Base-by-base conservation (phyloP, 2,329 filamentous ascomycete species). In the Botrytis porri region DNA sequence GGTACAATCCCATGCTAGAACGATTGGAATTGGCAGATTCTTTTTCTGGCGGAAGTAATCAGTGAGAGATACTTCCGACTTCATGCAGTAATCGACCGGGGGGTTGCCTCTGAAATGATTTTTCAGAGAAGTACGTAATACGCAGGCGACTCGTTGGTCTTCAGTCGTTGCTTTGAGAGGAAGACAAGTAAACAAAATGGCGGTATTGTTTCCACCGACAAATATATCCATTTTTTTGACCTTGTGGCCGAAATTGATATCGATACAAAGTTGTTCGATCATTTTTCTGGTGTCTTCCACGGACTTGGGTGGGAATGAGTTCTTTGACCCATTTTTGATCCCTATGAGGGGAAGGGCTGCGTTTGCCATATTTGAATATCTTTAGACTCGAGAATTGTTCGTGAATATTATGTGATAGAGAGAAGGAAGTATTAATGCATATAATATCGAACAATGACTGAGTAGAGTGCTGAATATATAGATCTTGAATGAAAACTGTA, bases 231-330 rank as follows among this genome's bases (percentile, higher is more conserved):
- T 41, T 7, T 25, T 7, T 1, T 41, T 10, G 25, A 67, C 29
- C 8, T 43, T 35, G 48, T n/a, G n/a, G 16, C 35, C 65, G 48
- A 67, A 67, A 9, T 32, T 25, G 37, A 57, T 67, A 1, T 39
- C n/a, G 10, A 22, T n/a, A 18, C 65, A 67, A 22, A 67, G 48
- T 8, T 16, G 4, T 41, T 51, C n/a, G 10, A 57, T 16, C 35
- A 67, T 29, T 57, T 12, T 8, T 41, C 18, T 22, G 18, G 48
- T 57, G 0, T 67, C 48, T 41, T 57, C 10, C 6, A 41, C 22
- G 29, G 65, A 57, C 3, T 67, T 35, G 1, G 65, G 65, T 57
- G 65, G 65, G 43, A 67, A 67, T 22, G 25, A 18, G n/a, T 67
- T 67, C 10, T 18, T 32, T 3, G 48, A 29, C 54, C 48, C 65